Evolutionary conservation across 768 basidiomycete genomes (phyloP), one percentile per base, ranked within the genome.

Genomic region (Termitomyces sp.): DNA sequence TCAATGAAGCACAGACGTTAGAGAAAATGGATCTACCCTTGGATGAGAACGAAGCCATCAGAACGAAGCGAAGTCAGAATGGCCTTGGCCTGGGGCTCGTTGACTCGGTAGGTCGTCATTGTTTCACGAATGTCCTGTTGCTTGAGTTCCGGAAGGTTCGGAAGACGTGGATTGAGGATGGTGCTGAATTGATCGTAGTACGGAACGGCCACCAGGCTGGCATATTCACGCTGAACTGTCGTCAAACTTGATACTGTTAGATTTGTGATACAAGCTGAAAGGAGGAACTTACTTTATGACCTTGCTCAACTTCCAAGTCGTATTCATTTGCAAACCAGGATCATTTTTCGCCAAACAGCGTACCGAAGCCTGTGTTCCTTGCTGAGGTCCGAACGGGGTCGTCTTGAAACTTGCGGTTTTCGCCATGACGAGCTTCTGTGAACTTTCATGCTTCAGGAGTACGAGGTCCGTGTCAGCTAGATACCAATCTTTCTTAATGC

Each of bases 21-120:
- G 48, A 30, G 18, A 33, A 35, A 57, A 48, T 7, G 13, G 36
- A 57, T 67, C 56, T 68, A 95, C 96, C 97, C 97, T 81, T 99
- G 97, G 57, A 99, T 95, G 33, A 99, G 77, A 0, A 86, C 83
- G 68, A 99, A 97, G 0, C 95, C 97, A 13, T 83, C 71, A 0
- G 81, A 81, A 50, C 77, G 72, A 63, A 95, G 76, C 0, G 94
- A 84, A 35, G 85, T 85, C 14, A 91, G 70, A 41, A 99, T 93
- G 9, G 97, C 97, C 36, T 75, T 81, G 8, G 97, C 95, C 71
- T 99, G 97, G 2, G 97, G 97, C 69, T 95, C 89, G 68, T 99
- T 99, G 53, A 98, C 83, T 43, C 79, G 77, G 69, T 89, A 88
- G 3, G 74, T 75, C 8, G 76, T 68, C 88, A 95, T 94, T 9